Percentiles rank a stretch among this genome's conserved stretches.
These are phyloP conservation scores for Adenanthera pavonina DNA, from an alignment of 306 rosid species.

Conservation along the genomic window DNA sequence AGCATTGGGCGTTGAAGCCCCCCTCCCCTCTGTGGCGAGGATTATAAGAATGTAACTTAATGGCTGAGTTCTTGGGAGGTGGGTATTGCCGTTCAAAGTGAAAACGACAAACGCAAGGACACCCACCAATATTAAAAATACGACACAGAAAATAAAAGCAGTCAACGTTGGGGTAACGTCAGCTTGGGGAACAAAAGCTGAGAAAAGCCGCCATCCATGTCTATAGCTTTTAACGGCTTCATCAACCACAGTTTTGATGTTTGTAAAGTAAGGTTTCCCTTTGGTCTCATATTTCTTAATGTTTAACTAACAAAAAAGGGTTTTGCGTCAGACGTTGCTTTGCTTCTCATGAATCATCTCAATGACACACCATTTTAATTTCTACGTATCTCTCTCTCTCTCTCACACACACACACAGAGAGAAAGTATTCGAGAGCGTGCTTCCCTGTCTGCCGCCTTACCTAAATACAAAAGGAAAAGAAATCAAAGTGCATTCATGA, in stretches of 20 bases:
- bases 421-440: slow-evolving; percentile 25
- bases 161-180: slow-evolving; percentile 56
- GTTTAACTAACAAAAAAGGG: slow-evolving; percentile 10
- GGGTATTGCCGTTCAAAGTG: slow-evolving; percentile 28
- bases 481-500: slow-evolving; percentile 15
- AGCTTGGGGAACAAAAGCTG: slow-evolving; percentile 54
- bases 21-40: background rate
- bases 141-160: slow-evolving; percentile 26
- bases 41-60: background rate
- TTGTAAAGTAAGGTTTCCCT: slow-evolving; percentile 17
- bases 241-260: slow-evolving; percentile 21
- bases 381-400: background rate
- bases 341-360: slow-evolving; percentile 16
- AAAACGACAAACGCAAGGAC: slow-evolving; percentile 42
- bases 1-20: slow-evolving; percentile 42
- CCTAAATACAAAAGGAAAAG: slow-evolving; percentile 4
- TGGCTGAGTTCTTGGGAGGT: background rate
- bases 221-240: slow-evolving; percentile 50
- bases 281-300: background rate
- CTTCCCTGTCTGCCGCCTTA: slow-evolving; percentile 14
- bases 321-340: slow-evolving; percentile 47
- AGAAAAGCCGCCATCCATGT: slow-evolving; percentile 54
- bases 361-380: background rate
- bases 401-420: background rate
- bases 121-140: background rate